Conservation (phyloP, 1,284 basidiomycete genomes). For the Puccinia triticina region DNA sequence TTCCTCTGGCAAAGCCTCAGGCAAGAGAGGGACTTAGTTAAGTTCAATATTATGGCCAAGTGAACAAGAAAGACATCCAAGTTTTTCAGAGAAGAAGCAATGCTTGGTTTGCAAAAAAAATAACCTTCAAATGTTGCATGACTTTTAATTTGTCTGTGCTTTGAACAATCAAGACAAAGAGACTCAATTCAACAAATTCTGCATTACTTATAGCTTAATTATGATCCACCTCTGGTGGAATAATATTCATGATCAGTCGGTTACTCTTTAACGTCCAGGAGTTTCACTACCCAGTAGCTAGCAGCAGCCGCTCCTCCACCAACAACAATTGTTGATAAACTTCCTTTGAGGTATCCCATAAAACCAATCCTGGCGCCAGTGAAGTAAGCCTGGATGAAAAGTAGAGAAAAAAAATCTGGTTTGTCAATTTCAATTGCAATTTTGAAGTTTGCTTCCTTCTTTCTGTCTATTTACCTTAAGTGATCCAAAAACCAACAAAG, state of each 20-base stretch:
- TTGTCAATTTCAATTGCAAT: not conserved
- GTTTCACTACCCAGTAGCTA: slow-evolving; percentile 34
- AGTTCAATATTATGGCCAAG: no score
- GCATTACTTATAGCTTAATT: no score
- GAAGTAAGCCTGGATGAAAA: not conserved
- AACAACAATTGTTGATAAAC: slow-evolving; percentile 26
- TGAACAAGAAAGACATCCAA: no score
- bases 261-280: slow-evolving; percentile 21
- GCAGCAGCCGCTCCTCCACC: slow-evolving; percentile 46
- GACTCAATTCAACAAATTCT: no score
- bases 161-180: no score
- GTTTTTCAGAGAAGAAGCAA: no score
- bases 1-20: no score
- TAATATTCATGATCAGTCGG: not conserved
- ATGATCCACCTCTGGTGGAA: no score
- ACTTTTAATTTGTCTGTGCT: no score
- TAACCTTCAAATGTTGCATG: no score
- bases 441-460: not conserved
- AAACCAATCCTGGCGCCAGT: not conserved
- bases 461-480: slow-evolving; percentile 20
- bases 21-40: no score
- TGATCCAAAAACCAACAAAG: slow-evolving; percentile 33
- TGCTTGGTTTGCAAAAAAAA: no score
- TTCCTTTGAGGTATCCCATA: slow-evolving; percentile 24
- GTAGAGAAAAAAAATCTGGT: not conserved